Evolutionary conservation across 1,139 yeast genomes (phyloP), one percentile per base, ranked within the genome.

Genomic region (Taphrina populina): DNA sequence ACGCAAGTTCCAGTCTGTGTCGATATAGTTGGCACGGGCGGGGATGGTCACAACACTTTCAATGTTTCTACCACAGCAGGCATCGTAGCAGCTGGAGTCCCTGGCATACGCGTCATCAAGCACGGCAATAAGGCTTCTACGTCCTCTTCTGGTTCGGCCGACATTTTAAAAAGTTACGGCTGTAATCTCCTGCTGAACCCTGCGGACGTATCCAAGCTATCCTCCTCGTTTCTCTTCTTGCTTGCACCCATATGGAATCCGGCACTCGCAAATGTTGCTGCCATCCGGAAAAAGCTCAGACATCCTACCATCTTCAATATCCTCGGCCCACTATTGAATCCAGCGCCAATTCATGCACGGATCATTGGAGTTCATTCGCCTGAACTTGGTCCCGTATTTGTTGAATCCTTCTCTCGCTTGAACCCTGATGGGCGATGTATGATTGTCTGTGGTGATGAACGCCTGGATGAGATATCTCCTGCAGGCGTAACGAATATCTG

Each of bases 121-220:
- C 98, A 92, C 68, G 98, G 98, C 21, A 97, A 97, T 21, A 92
- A 92, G 65, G 97, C 98, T 0, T 82, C 95, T 0, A 88, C 97
- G 0, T 87, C 96, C 0, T 70, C 85, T 1, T 86, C 95, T 29
- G 98, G 98, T 0, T 84, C 97, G 0, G 96, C 96, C 1, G 98
- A 92, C 68, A 73, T 92, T 61, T 76, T 92, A 66, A 75, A 78
- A 36, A 76, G 80, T 29, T 75, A 92, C 36, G 97, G 96, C 0
- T 83, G 88, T 17, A 87, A 88, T 61, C 73, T 88, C 60, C 64
- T 79, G 81, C 64, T 88, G 88, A 29, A 83, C 79, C 61, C 59
- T 53, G 8, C 30, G 37, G 45, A 61, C 68, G n/a, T 83, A 88
- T 1, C 86, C 92, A 1, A 67, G 60, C 44, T 43, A 26, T 27